phyloP scores from a whole-genome alignment of 129 eudicot species.

The Lactuca saligna region DNA sequence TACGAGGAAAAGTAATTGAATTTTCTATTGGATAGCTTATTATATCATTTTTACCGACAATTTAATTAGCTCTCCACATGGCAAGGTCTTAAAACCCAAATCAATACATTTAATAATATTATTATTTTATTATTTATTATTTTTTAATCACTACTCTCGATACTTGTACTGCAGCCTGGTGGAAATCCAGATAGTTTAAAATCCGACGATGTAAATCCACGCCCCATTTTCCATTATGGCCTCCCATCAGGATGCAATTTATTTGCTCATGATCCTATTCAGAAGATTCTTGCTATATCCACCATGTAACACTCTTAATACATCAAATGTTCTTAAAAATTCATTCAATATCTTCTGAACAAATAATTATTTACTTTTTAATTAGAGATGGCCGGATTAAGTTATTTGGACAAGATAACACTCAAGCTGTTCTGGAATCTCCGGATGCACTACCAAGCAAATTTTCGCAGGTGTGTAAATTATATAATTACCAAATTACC shows the following conservation, averaged over 20 bases:
- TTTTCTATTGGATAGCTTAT: background rate
- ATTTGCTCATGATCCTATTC: conserved; percentile 72
- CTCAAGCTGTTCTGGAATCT: conserved; percentile 76
- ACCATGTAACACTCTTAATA: conserved; percentile 53
- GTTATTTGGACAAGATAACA: conserved; percentile 80
- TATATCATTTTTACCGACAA: conserved; percentile 8
- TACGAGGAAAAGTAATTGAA: conserved; percentile 5
- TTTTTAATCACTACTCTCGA: conserved; percentile 1
- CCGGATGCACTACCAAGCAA: conserved; percentile 65
- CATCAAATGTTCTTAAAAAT: too few species aligned
- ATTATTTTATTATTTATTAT: conserved; percentile 5
- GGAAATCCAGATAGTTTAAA: conserved; percentile 59
- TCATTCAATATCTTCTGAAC: conserved; percentile 12
- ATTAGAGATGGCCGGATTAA: conserved; percentile 86
- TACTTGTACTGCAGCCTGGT: conserved; percentile 58
- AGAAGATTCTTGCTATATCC: conserved; percentile 80
- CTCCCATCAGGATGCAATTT: conserved; percentile 67
- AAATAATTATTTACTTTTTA: conserved; percentile 9
- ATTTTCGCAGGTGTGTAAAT: conserved; percentile 59
- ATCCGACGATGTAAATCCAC: conserved; percentile 75
- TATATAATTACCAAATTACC: background rate
- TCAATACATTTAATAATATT: conserved; percentile 5
- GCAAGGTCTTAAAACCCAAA: conserved; percentile 4
- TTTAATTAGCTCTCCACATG: conserved; percentile 18
- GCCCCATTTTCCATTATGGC: conserved; percentile 79